Base-by-base conservation (phyloP, 1,139 yeast genomes). In the Zygoascus sp. region DNA sequence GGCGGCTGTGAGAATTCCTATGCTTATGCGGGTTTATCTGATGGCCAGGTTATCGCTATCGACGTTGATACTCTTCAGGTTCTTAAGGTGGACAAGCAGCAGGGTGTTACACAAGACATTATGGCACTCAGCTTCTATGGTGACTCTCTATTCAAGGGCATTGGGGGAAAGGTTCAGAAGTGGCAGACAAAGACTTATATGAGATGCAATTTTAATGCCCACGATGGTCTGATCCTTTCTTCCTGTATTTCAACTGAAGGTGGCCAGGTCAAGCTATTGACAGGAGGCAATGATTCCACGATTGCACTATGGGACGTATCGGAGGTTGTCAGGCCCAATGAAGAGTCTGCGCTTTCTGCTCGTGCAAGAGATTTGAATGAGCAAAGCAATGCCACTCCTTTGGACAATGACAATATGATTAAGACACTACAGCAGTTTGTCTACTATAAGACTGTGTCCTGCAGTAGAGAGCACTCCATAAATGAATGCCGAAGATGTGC, bases 401-500 rank as follows among this genome's bases (percentile, higher is more conserved):
- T 63, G 17, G 72, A 71, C 42, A 80, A 85, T 50, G 88, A 83
- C 44, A 73, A 77, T 28, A 72, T 92, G 74, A 62, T 90, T 37
- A 70, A 74, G 27, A 77, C 85, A 3, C 72, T 92, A 50, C 69
- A 74, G 15, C 76, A 76, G 44, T 72, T 84, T 47, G 81, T 89
- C 10, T 68, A 84, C 0, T 89, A 73, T 64, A 79, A 77, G 56
- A 88, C 97, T 0, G 84, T 92, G 9, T 85, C 95, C 10, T 83
- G 83, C 53, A 75, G 74, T 42, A 88, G 87, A 0, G 77, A 78
- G 16, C 62, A 72, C 37, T 81, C 76, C 59, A 74, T 85, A 58
- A 86, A 85, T 54, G 95, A 89, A 40, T 83, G 94, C 6, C 77
- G 97, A 51, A 78, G 83, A 40, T 92, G 98, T 69, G 96, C 97